Base-by-base conservation (phyloP, 164 flowering plant species). In the Litsea cubeba region DNA sequence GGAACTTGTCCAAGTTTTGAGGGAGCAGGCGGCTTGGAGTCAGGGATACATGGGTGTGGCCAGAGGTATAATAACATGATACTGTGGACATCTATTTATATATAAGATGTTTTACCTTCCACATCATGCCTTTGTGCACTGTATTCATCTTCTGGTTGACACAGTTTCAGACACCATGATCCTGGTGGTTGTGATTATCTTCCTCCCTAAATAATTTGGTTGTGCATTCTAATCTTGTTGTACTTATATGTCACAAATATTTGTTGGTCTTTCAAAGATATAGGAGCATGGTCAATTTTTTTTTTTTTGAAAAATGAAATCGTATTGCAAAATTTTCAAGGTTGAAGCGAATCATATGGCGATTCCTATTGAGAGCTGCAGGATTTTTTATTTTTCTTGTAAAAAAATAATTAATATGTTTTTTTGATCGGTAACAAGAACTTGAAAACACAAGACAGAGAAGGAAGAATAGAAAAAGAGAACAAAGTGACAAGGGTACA, bases 1-100 rank as follows among this genome's bases (percentile, higher is more conserved):
- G 68, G 82, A 84, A 69, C 81, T 75, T 46, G 17, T 81, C 50
- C 80, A 81, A 10, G 75, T 81, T 18, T 70, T 79, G 76, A 84
- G 85, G 71, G 85, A 79, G 68, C 87, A 82, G 76, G 82, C 82
- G 35, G 28, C 79, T 35, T 60, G 76, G 78, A 72, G 75, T 57
- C 84, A 72, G 68, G 40, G 73, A 35, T 71, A 62, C 40, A 24
- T 62, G 54, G 71, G 76, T 66, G 58, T 49, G 15, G 69, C 32
- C 26, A 70, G 58, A 76, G 83, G 85, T 76, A 72, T 12, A 54
- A 6, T 64, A 30, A 3, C 15, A 28, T 40, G 62, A 35, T 54
- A 14, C n/a, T 54, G 17, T 20, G n/a, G n/a, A 54, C 60, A 54
- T 15, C 17, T 20, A 54, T 15, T 14, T 54, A 20, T 15, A 17